A percentile compares a stretch with the other conserved stretches of the same genome.
Evolutionary conservation across 1,284 basidiomycete genomes (phyloP).

Genomic region (Chalciporus sp.): DNA sequence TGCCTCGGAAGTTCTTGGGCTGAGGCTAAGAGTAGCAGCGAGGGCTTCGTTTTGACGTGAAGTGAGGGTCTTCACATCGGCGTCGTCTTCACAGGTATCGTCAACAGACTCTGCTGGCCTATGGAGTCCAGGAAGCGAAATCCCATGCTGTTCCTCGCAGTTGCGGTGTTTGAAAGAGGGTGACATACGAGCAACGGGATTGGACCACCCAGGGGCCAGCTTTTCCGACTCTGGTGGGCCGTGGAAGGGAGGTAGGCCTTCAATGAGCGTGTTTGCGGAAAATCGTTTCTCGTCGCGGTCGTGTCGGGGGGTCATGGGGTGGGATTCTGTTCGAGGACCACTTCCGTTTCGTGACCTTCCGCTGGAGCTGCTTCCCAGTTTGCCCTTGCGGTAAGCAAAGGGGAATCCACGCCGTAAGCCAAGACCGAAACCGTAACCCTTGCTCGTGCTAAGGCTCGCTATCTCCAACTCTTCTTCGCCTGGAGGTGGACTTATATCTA

Average conservation of each 20-base stretch:
- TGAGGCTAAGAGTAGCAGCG: constrained; percentile 32
- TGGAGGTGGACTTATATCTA: constrained; percentile 8
- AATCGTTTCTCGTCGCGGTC: constrained; percentile 32
- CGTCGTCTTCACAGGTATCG: constrained; percentile 33
- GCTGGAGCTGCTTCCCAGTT: constrained; percentile 21
- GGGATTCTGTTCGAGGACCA: constrained; percentile 16
- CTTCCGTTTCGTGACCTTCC: constrained; percentile 15
- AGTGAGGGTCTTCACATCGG: constrained; percentile 30
- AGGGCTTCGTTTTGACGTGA: constrained; percentile 38
- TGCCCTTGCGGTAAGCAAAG: constrained; percentile 30
- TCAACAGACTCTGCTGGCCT: constrained; percentile 21
- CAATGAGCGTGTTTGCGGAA: constrained; percentile 26
- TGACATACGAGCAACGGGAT: constrained; percentile 22
- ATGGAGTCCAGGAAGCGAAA: constrained; percentile 26
- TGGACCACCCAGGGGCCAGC: constrained; percentile 34
- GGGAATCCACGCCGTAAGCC: constrained; percentile 31
- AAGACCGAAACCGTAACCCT: constrained; percentile 36
- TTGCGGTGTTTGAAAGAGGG: constrained; percentile 16
- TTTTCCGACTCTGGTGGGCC: constrained; percentile 34
- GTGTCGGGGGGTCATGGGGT: constrained; percentile 25
- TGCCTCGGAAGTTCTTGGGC: constrained; percentile 34
- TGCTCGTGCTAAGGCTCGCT: constrained; percentile 31
- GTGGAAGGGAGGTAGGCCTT: constrained; percentile 16
- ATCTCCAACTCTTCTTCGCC: constrained; percentile 30
- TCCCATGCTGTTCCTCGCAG: constrained; percentile 6